These are phyloP conservation scores for Haberlea rhodopensis DNA, from an alignment of 257 asterid genomes.

Conservation along the genomic window DNA sequence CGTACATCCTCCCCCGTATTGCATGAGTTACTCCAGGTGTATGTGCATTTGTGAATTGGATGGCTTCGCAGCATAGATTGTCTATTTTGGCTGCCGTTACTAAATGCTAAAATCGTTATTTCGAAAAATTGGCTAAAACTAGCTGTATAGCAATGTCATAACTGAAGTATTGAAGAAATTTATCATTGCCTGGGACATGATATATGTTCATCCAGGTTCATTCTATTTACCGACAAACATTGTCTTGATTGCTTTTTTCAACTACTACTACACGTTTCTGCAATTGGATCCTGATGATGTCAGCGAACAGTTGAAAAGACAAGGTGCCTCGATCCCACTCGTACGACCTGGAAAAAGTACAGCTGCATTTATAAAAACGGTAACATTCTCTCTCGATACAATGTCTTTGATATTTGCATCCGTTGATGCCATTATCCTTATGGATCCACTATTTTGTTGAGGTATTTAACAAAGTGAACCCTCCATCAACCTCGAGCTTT, in stretches of 20 bases:
- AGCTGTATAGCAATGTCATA: background rate
- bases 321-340: constrained; percentile 98
- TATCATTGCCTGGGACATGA: constrained; percentile 10
- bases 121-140: background rate
- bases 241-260: constrained; percentile 90
- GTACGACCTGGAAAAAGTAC: constrained; percentile 45
- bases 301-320: constrained; percentile 95
- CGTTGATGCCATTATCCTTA: too few relatives aligned
- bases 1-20: background rate
- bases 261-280: constrained; percentile 93
- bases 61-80: background rate
- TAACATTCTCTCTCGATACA: too few relatives aligned
- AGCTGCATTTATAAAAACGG: background rate
- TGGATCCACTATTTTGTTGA: too few relatives aligned
- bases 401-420: too few relatives aligned
- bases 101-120: too few relatives aligned
- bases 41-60: background rate
- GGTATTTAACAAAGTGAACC: too few relatives aligned
- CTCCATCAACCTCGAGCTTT: too few relatives aligned
- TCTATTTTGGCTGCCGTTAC: background rate
- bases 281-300: constrained; percentile 99
- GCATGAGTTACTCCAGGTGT: background rate
- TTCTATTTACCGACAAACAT: constrained; percentile 82
- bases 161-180: background rate
- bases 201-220: constrained; percentile 53